phyloP scores from a whole-genome alignment of 345 rosid species.

The Theobroma cacao region DNA sequence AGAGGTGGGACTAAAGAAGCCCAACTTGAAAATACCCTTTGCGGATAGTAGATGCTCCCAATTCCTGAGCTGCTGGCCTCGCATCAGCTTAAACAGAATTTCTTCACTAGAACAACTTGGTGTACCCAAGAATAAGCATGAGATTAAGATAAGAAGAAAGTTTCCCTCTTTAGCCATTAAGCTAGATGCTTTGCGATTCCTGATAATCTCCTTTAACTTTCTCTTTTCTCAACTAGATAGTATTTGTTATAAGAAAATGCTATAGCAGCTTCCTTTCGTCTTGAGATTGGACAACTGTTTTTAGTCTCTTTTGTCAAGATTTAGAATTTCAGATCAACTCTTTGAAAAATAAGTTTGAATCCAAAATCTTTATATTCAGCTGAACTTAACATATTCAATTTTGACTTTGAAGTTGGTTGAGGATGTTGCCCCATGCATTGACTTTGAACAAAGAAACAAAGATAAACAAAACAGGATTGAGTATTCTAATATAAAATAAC shows the following conservation, averaged over 20 bases:
- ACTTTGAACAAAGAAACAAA: too few relatives aligned
- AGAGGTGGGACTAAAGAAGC: constrained; percentile 57
- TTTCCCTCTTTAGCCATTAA: background rate
- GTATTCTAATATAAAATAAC: too few relatives aligned
- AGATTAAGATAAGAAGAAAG: constrained; percentile 1
- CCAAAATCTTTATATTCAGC: too few relatives aligned
- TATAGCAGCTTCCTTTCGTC: background rate
- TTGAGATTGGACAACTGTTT: too few relatives aligned
- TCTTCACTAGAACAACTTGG: constrained; percentile 15
- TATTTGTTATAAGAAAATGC: background rate
- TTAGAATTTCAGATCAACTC: too few relatives aligned
- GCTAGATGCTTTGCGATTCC: too few relatives aligned
- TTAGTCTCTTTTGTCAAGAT: too few relatives aligned
- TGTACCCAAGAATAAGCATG: background rate
- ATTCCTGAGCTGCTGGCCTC: constrained; percentile 51
- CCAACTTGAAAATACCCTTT: constrained; percentile 41
- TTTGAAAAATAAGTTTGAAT: too few relatives aligned
- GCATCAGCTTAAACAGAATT: constrained; percentile 27
- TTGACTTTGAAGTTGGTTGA: too few relatives aligned
- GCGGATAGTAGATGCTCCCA: constrained; percentile 58
- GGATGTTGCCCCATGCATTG: too few relatives aligned
- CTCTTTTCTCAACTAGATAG: background rate
- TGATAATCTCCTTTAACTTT: background rate
- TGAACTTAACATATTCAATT: too few relatives aligned
- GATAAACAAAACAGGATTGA: too few relatives aligned